Conservation (phyloP, 257 asterid genomes). For the Paraleonurus japonicus region DNA sequence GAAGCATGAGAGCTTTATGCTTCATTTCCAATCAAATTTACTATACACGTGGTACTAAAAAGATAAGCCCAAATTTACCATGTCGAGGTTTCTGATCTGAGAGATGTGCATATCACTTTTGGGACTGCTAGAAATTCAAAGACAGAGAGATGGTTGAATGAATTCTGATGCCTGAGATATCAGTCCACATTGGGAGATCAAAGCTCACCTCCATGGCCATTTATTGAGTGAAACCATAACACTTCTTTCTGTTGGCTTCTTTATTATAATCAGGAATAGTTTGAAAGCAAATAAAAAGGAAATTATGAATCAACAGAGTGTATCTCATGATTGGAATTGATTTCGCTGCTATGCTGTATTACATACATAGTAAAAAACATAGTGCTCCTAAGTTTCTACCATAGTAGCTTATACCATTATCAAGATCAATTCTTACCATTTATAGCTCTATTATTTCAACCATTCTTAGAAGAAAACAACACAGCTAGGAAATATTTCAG, state of each 20-base stretch:
- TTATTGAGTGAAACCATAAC: neutral
- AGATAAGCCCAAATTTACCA: neutral
- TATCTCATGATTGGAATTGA: neutral
- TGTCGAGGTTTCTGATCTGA: neutral
- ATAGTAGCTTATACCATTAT: neutral
- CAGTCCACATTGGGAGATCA: neutral
- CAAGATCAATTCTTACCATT: neutral
- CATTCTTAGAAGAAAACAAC: slow-evolving; percentile 1
- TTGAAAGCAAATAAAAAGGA: neutral
- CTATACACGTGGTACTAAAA: neutral
- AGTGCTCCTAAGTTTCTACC: neutral
- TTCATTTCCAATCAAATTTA: neutral
- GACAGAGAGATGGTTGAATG: neutral
- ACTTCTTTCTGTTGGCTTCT: neutral
- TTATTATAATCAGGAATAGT: neutral
- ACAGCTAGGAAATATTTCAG: neutral
- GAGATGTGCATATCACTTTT: neutral
- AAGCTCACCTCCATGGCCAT: neutral
- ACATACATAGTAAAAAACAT: neutral
- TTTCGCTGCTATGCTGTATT: neutral
- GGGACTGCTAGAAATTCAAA: neutral
- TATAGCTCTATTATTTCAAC: neutral
- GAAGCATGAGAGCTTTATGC: neutral
- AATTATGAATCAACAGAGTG: neutral
- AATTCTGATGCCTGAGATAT: neutral